These are phyloP conservation scores for Amphirosellinia nigrospora DNA, from an alignment of 495 filamentous ascomycete genomes.

Conservation along the genomic window DNA sequence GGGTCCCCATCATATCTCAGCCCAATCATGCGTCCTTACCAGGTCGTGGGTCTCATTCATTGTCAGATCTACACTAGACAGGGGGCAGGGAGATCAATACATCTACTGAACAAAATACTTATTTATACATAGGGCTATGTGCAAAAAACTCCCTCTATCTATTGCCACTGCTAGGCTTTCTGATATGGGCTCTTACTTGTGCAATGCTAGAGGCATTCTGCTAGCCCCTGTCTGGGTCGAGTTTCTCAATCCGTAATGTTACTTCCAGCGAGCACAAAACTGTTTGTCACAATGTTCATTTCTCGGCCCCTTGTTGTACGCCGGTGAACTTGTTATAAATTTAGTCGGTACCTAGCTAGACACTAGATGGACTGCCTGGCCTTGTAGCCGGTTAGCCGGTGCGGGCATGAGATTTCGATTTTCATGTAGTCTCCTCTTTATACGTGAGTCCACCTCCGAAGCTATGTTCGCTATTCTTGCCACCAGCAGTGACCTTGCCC, in stretches of 20 bases:
- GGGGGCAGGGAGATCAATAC: no score
- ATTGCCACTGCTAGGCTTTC: neutral
- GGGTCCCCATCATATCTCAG: neutral
- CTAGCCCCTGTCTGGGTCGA: neutral
- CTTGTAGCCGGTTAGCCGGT: neutral
- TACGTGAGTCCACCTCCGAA: conserved; percentile 61
- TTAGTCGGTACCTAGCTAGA: neutral
- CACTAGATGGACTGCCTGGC: neutral
- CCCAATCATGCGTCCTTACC: conserved; percentile 5
- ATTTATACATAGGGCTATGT: no score
- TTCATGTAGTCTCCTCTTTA: conserved; percentile 34
- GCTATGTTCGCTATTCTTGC: conserved; percentile 53
- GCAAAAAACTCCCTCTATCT: no score
- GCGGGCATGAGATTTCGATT: neutral
- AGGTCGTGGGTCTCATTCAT: neutral
- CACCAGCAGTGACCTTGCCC: conserved; percentile 50
- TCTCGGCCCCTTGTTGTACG: neutral
- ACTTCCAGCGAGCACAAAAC: neutral
- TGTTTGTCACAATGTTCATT: neutral
- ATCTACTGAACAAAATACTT: no score
- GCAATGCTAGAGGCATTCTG: no score
- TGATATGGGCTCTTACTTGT: neutral
- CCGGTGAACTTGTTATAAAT: neutral
- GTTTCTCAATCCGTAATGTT: neutral
- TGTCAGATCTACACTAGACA: no score